Conservation (phyloP, 2,329 filamentous ascomycete species). For the Penicillium sp. region DNA sequence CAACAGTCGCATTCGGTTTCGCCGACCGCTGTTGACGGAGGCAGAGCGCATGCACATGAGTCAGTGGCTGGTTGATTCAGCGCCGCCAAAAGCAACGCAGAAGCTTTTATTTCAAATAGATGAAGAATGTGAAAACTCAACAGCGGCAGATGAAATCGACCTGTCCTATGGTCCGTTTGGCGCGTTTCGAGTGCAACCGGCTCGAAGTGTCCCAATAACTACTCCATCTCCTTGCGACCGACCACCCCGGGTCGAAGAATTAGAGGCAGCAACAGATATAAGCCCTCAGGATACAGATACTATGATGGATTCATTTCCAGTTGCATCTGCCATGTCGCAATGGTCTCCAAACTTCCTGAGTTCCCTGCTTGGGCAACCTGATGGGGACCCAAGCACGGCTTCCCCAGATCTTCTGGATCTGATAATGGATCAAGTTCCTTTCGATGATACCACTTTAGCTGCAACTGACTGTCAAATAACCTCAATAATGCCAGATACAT, state of each 20-base stretch:
- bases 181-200: constrained; percentile 13
- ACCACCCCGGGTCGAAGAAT: background rate
- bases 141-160: background rate
- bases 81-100: constrained; percentile 31
- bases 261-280: background rate
- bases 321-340: constrained; percentile 1
- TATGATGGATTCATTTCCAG: background rate
- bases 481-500: background rate
- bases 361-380: constrained; percentile 15
- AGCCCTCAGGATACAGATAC: constrained; percentile 9
- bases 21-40: constrained; percentile 51
- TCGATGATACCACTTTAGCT: background rate
- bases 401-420: constrained; percentile 12
- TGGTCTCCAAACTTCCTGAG: constrained; percentile 19
- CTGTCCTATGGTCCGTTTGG: constrained; percentile 19
- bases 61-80: constrained; percentile 37
- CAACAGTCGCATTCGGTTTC: constrained; percentile 35
- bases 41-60: constrained; percentile 41
- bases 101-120: constrained; percentile 31
- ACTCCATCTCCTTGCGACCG: background rate
- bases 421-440: constrained; percentile 5
- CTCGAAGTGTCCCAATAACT: background rate
- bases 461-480: background rate
- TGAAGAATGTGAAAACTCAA: constrained; percentile 26
- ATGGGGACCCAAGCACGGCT: constrained; percentile 2